A percentile compares a stretch with the other conserved stretches of the same genome.
phyloP scores from a whole-genome alignment of 768 basidiomycete genomes.

The Boletus rubroflammeus region DNA sequence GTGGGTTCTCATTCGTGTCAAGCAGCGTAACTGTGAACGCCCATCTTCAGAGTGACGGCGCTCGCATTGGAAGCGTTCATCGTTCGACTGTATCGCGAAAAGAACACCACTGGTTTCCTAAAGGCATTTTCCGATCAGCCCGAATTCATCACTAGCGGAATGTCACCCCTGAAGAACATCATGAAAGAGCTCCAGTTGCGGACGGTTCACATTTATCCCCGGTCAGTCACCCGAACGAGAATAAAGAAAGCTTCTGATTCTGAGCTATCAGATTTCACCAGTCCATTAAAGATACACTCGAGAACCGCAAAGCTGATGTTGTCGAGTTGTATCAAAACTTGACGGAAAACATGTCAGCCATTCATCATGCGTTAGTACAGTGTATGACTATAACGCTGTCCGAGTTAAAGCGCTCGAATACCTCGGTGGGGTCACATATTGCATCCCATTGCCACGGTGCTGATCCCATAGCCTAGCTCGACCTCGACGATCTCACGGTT shows the following conservation, averaged over 20 bases:
- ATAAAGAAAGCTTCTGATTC: background rate
- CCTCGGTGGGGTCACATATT: conserved; percentile 42
- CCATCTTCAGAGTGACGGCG: conserved; percentile 65
- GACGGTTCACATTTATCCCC: conserved; percentile 87
- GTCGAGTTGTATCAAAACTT: conserved; percentile 86
- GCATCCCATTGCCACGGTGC: background rate
- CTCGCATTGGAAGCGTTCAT: conserved; percentile 90
- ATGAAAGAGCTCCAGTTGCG: conserved; percentile 91
- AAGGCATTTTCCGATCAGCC: conserved; percentile 98
- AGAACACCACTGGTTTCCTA: conserved; percentile 86
- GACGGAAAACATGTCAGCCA: conserved; percentile 84
- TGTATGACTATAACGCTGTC: conserved; percentile 90
- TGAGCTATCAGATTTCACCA: conserved; percentile 72
- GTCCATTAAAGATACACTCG: conserved; percentile 76
- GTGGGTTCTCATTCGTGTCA: conserved; percentile 38
- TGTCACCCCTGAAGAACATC: conserved; percentile 88
- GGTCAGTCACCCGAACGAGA: conserved; percentile 44
- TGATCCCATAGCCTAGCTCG: conserved; percentile 54
- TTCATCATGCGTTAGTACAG: conserved; percentile 87
- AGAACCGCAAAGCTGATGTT: conserved; percentile 84
- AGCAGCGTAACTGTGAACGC: background rate
- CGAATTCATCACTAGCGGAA: conserved; percentile 87
- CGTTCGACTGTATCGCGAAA: conserved; percentile 83
- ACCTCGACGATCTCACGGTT: conserved; percentile 88
- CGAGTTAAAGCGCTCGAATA: conserved; percentile 87